Evolutionary conservation across 2,329 filamentous ascomycete species (phyloP), one percentile per base, ranked within the genome.

Genomic region (Apiospora marii): DNA sequence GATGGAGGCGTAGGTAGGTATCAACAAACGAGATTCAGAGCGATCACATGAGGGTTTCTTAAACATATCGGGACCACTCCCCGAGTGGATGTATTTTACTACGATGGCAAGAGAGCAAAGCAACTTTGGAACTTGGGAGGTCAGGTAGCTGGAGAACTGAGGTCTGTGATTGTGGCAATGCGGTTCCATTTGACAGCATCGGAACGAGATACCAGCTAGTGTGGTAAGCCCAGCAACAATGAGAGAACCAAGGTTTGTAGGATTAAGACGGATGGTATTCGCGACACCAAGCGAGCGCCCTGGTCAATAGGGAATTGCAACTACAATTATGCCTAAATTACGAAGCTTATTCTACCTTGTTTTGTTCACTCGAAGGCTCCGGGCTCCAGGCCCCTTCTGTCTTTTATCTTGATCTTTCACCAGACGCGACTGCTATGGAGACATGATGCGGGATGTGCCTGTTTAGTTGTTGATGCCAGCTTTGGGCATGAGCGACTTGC

Each of bases 1-100:
- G 76, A 70, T 58, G 51, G 53, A 8, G 30, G 27, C 16, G 4
- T 27, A 10, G 37, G 8, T 41, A 41, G 8, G 8, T 12, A 64
- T 64, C 22, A 37, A 64, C 58, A 64, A n/a, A 10, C 58, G 22
- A n/a, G 19, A 37, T 41, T 24, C 58, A 5, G 8, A 64, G 30
- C 58, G 34, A 64, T 41, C 41, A 30, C 14, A 37, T 44, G 58
- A 24, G 24, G 27, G 16, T 46, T 30, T 14, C 10, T 41, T 41
- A 10, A 41, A 48, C 30, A 13, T 13, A 70, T 37, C 68, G 46
- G 46, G 22, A 19, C 41, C 41, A 46, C 67, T 68, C 43, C 67
- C 41, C 16, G 30, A 48, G 7, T n/a, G 19, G 34, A 30, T 49
- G 46, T 64, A 41, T 24, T 41, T 41, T 34, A 41, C 22, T 41